Base-by-base conservation (phyloP, 192 early-diverging fungal genomes). In the Gigaspora rosea region DNA sequence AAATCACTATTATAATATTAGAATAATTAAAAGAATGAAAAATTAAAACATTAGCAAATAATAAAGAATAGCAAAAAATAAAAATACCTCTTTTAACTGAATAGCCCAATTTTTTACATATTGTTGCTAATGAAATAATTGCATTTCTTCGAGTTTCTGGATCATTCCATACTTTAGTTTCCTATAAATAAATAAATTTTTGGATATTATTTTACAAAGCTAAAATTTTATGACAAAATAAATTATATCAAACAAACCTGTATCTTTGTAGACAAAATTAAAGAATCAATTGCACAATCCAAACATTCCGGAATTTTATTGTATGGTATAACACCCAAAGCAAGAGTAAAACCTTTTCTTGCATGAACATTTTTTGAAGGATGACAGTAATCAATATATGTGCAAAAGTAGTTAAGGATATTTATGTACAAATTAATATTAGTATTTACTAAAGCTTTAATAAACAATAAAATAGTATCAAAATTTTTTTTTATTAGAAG, bases 71-170 rank as follows among this genome's bases (percentile, higher is more conserved):
- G 56, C 11, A 12, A 5, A 4, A 32, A 47, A n/a, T 22, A 78
- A 2, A 46, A n/a, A 50, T 81, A 86, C 86, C 78, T 80, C 69
- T 71, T 47, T 77, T 83, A 69, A 82, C 80, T 13, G 74, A 16
- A 63, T 32, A 49, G 15, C 74, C 81, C n/a, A 90, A 65, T 12
- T 80, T 79, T 54, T 80, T 79, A 7, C 84, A 27, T 41, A 91
- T 85, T 35, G 83, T 78, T 1, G 82, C 82, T 20, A 95, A 68
- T 8, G 92, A 82, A 41, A 83, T 47, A 4, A 94, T 78, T 1
- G 91, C 85, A 78, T 95, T 94, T 65, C 91, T 77, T 49, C 90
- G 82, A 11, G 90, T 73, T 75, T 93, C 92, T 2, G 92, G 87
- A 84, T 93, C 90, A 66, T 92, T 86, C 16, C 71, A 80, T 8